phyloP scores from a whole-genome alignment of 345 rosid species.

The Rhodamnia rubescens region DNA sequence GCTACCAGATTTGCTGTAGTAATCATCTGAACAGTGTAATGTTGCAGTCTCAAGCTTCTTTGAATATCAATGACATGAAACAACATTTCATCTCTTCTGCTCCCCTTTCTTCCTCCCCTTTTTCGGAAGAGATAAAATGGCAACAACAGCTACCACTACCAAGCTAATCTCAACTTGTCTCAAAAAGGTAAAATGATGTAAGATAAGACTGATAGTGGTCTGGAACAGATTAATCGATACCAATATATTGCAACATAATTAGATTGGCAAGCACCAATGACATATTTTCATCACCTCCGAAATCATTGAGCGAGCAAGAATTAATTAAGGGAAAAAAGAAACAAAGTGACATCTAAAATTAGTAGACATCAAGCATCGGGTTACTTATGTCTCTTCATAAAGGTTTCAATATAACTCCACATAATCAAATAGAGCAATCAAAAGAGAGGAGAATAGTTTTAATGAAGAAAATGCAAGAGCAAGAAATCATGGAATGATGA shows the following conservation, averaged over 20 bases:
- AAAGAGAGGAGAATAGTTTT: background rate
- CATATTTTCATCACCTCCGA: background rate
- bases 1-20: background rate
- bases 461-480: background rate
- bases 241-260: background rate
- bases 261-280: background rate
- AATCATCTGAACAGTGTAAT: background rate
- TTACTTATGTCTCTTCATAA: background rate
- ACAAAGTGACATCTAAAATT: background rate
- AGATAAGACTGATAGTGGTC: background rate
- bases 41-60: background rate
- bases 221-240: background rate
- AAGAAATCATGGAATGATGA: background rate
- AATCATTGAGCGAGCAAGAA: background rate
- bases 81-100: background rate
- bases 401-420: background rate
- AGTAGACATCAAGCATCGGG: background rate
- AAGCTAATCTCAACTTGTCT: background rate
- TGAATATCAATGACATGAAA: background rate
- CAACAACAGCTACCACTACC: background rate
- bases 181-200: background rate
- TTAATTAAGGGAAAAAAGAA: background rate
- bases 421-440: background rate
- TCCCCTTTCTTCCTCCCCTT: background rate
- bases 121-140: background rate